Base-by-base conservation (phyloP, 306 rosid species). In the Cicer judaicum region DNA sequence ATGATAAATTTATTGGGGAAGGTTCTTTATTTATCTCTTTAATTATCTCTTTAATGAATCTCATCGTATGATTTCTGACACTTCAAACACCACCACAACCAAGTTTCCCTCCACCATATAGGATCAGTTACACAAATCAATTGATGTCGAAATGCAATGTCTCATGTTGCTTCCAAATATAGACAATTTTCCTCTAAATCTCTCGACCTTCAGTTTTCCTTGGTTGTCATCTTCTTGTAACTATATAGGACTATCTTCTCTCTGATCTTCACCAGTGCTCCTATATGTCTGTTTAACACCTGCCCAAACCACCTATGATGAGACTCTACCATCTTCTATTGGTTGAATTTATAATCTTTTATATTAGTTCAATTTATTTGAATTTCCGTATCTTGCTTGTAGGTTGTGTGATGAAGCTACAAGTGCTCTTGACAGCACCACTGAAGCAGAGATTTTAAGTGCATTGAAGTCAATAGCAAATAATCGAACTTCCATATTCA, bases 351-450 rank as follows among this genome's bases (percentile, higher is more conserved):
- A 56, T 38, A 38, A 38, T 62, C 21, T 47, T 62, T 64, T 64
- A 19, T 12, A 44, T 46, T 46, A 12, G 42, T 67, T 18, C 18
- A 66, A 46, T 66, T 46, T 69, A 16, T 64, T 62, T 71, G 13
- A 40, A 42, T 19, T 74, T 15, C 64, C 21, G 21, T 77, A 46
- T 72, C 40, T 76, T 57, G 24, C 47, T 78, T 52, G 18, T 83
- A 94, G 98, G 83, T 80, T 94, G 80, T 91, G 98, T 71, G 98
- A 94, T 82, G 98, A 94, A 85, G 98, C 98, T 75, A 94, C 98
- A 57, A 94, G 98, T 86, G 98, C 98, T 57, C 89, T 94, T 50
- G 98, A 94, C 86, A 94, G 98, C 88, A 90, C 98, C 65, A 94
- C 98, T 9, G 97, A 94, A 84, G 96, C 97, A 8, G 98, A 89